Conservation (phyloP, 768 basidiomycete genomes). For the Termitomyces sp. region DNA sequence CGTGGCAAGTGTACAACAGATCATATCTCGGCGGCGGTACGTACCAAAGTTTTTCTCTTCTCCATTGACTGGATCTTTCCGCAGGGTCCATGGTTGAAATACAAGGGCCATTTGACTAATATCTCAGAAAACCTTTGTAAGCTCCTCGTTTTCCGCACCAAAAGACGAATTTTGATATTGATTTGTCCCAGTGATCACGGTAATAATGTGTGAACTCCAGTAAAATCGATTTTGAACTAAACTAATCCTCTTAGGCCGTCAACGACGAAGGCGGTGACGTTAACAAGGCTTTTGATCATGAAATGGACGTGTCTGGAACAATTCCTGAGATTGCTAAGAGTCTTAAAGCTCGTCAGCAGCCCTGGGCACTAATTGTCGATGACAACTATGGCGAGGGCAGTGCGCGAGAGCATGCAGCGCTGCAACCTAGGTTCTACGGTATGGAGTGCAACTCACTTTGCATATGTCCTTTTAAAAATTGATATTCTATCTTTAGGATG, state of each 20-base stretch:
- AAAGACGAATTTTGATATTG: background rate
- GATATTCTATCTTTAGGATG: constrained; percentile 48
- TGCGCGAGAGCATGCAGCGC: constrained; percentile 94
- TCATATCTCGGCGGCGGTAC: constrained; percentile 92
- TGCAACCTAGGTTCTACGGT: constrained; percentile 95
- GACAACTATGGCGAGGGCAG: constrained; percentile 98
- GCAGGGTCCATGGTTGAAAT: constrained; percentile 97
- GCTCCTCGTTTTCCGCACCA: constrained; percentile 22
- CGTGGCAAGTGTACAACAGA: constrained; percentile 99
- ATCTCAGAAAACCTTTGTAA: constrained; percentile 92
- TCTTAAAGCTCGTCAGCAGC: constrained; percentile 75
- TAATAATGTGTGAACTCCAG: constrained; percentile 20
- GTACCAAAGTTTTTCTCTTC: constrained; percentile 17
- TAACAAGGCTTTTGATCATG: constrained; percentile 84
- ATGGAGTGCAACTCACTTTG: constrained; percentile 7
- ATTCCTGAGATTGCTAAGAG: constrained; percentile 90
- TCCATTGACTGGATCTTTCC: constrained; percentile 1
- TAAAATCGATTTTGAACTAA: background rate
- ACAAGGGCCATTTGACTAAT: constrained; percentile 94
- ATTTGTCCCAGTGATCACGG: constrained; percentile 68
- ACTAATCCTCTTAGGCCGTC: constrained; percentile 49
- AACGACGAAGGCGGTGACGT: constrained; percentile 95
- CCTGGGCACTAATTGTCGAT: constrained; percentile 93
- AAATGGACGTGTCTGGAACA: constrained; percentile 58
- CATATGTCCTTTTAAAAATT: background rate